Evolutionary conservation across 169 alveolate species (phyloP).

Genomic region (Babesia sp.): DNA sequence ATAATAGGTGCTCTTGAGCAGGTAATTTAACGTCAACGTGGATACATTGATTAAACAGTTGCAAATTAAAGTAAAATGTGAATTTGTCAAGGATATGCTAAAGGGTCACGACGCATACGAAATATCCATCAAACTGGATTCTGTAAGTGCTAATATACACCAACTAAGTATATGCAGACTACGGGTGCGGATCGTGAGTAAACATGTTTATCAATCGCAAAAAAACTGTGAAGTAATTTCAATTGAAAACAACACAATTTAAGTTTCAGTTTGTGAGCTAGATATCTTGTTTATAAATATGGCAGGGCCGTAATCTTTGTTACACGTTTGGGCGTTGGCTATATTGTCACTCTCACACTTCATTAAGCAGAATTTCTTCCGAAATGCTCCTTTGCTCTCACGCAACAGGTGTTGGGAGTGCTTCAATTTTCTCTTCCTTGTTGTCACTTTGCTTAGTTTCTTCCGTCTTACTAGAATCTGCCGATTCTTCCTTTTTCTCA

Average conservation of each 20-base stretch:
- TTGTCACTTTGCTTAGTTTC: neutral
- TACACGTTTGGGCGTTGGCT: too few relatives aligned
- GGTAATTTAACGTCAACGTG: slow-evolving; percentile 17
- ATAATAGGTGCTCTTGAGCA: slow-evolving; percentile 79
- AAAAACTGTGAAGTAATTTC: neutral
- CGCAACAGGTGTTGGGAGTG: too few relatives aligned
- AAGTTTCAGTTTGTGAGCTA: too few relatives aligned
- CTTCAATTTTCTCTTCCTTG: neutral
- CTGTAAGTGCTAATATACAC: slow-evolving; percentile 36
- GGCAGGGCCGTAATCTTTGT: too few relatives aligned
- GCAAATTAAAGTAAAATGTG: slow-evolving; percentile 74
- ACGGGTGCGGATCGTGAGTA: neutral
- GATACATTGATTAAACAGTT: slow-evolving; percentile 41
- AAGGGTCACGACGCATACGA: slow-evolving; percentile 76
- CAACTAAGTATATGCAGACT: neutral
- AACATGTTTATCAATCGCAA: neutral
- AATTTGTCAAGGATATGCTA: slow-evolving; percentile 79
- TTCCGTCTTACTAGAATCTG: neutral
- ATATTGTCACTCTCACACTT: too few relatives aligned
- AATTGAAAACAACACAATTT: neutral
- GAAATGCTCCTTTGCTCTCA: too few relatives aligned
- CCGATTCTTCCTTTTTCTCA: neutral
- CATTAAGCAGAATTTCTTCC: too few relatives aligned
- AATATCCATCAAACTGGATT: slow-evolving; percentile 69
- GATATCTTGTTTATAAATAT: too few relatives aligned